Conservation (phyloP, 2,329 filamentous ascomycete genomes). For the Periglandula ipomoeae region DNA sequence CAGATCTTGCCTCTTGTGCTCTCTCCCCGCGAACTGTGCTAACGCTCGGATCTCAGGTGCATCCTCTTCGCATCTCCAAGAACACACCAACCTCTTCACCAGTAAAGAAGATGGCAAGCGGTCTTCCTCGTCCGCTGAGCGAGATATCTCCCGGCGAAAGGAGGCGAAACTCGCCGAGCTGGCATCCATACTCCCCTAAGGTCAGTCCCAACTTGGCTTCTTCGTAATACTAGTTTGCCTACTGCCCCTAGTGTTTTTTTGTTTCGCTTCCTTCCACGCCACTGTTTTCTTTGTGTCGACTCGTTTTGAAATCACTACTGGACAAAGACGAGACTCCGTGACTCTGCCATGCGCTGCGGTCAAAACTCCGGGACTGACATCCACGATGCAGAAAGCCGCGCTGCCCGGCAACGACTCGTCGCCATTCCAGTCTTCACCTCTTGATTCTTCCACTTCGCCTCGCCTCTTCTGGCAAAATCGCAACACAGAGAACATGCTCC, state of each 20-base stretch:
- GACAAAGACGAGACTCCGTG: not conserved
- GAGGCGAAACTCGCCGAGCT: constrained; percentile 87
- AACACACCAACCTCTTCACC: constrained; percentile 50
- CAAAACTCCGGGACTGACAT: constrained; percentile 20
- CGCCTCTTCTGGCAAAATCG: constrained; percentile 86
- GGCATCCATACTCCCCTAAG: constrained; percentile 52
- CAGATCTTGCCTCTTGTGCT: constrained; percentile 11
- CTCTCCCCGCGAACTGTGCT: constrained; percentile 3
- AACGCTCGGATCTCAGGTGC: constrained; percentile 41
- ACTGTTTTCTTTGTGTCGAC: not conserved
- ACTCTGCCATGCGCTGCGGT: not conserved
- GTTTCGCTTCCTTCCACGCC: not conserved
- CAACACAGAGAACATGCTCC: constrained; percentile 68
- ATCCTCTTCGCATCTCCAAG: constrained; percentile 74
- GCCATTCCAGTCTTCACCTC: constrained; percentile 77
- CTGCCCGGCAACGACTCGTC: constrained; percentile 62
- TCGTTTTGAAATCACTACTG: not conserved
- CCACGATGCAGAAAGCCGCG: constrained; percentile 49
- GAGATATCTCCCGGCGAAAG: constrained; percentile 82
- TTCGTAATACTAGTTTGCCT: not conserved
- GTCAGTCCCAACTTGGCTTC: constrained; percentile 16
- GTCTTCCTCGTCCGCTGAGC: constrained; percentile 65
- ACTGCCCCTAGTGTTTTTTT: not conserved
- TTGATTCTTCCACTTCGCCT: constrained; percentile 60
- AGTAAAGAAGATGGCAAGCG: constrained; percentile 53